Conservation (phyloP, 2,329 filamentous ascomycete species). For the Penicillium brevicompactum region DNA sequence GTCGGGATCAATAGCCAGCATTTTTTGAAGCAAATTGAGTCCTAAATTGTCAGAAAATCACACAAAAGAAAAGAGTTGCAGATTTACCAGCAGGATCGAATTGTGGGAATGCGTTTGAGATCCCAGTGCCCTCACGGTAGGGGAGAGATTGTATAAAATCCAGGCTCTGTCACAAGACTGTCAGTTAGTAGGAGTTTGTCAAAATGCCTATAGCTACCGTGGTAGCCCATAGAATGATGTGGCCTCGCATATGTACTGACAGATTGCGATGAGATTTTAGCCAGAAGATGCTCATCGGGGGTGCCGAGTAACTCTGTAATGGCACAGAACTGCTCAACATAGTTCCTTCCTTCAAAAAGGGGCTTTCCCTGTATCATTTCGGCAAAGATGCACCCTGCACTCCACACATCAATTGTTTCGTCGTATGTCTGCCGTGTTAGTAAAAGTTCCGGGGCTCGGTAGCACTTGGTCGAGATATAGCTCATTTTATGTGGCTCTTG, state of each 20-base stretch:
- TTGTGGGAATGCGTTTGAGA: constrained; percentile 87
- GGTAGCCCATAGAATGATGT: neutral
- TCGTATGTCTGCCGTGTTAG: constrained; percentile 99
- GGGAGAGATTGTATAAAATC: constrained; percentile 95
- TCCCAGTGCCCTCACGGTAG: constrained; percentile 83
- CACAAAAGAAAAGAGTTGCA: constrained; percentile 1
- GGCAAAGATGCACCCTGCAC: constrained; percentile 95
- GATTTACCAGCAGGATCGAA: constrained; percentile 77
- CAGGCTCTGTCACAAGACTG: constrained; percentile 65
- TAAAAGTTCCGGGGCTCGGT: constrained; percentile 98
- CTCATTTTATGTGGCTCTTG: constrained; percentile 99
- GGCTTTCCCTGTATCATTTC: constrained; percentile 99
- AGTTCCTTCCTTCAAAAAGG: constrained; percentile 94
- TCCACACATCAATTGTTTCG: constrained; percentile 98
- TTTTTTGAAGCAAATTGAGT: constrained; percentile 87
- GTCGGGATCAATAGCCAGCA: constrained; percentile 96
- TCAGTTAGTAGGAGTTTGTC: neutral
- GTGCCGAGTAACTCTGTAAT: constrained; percentile 96
- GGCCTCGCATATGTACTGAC: constrained; percentile 53
- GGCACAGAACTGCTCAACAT: constrained; percentile 98
- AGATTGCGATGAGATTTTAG: constrained; percentile 96
- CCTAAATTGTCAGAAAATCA: constrained; percentile 52
- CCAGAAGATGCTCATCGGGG: constrained; percentile 90
- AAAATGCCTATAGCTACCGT: neutral
- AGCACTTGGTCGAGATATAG: constrained; percentile 97